These are phyloP conservation scores for Parathielavia hyrcaniae DNA, from an alignment of 495 filamentous ascomycete species.

Conservation along the genomic window DNA sequence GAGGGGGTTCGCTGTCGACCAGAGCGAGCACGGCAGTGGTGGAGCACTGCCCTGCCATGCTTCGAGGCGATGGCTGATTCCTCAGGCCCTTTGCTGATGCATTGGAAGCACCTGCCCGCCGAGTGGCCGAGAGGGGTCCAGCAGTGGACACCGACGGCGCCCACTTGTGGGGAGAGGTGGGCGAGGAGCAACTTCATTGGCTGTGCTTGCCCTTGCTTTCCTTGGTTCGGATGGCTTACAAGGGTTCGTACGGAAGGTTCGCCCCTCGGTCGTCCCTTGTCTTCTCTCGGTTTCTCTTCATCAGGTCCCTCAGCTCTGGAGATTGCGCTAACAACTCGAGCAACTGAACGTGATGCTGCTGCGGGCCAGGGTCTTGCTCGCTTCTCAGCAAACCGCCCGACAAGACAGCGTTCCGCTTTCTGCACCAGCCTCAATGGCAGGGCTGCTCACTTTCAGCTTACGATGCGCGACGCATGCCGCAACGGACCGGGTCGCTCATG, in stretches of 20 bases:
- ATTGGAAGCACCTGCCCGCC: too few species aligned
- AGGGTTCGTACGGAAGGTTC: neutral
- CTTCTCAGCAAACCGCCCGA: neutral
- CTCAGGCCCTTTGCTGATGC: neutral
- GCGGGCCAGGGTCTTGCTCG: conserved; percentile 8
- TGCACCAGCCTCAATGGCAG: conserved; percentile 3
- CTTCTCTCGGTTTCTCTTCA: conserved; percentile 32
- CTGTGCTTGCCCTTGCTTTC: conserved; percentile 8
- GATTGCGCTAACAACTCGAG: conserved; percentile 15
- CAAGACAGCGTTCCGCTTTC: neutral
- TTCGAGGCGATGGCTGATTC: conserved; percentile 11
- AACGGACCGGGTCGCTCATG: neutral
- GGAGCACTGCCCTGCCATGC: neutral
- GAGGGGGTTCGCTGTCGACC: conserved; percentile 10
- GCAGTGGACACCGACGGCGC: conserved; percentile 7
- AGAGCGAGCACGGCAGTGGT: neutral
- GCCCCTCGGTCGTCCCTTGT: conserved; percentile 21
- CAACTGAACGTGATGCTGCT: too few species aligned
- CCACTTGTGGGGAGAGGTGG: conserved; percentile 21
- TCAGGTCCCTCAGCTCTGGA: conserved; percentile 19
- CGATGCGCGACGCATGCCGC: neutral
- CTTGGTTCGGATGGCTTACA: conserved; percentile 28
- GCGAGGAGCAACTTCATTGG: conserved; percentile 18
- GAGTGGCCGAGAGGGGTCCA: neutral
- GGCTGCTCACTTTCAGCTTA: neutral